phyloP scores from a whole-genome alignment of 495 filamentous ascomycete species.

The Penicillium paradoxum region DNA sequence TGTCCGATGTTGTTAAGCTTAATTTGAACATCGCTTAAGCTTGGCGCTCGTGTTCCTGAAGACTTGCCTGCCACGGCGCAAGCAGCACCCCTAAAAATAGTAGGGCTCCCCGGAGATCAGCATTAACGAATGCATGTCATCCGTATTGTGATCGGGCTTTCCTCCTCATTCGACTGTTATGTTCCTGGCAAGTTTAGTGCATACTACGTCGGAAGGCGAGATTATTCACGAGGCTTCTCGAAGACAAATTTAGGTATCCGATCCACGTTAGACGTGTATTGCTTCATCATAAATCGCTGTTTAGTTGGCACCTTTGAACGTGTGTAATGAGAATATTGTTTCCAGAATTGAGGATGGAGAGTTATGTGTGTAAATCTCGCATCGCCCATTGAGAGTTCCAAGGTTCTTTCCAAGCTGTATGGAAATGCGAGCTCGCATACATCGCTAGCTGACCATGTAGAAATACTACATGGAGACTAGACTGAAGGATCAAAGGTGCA shows the following conservation, averaged over 20 bases:
- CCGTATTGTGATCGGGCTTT: neutral
- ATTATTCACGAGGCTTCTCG: neutral
- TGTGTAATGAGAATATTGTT: too few relatives aligned
- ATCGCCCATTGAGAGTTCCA: too few relatives aligned
- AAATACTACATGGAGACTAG: neutral
- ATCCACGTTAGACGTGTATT: neutral
- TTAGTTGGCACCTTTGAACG: neutral
- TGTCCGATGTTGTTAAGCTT: neutral
- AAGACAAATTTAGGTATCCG: neutral
- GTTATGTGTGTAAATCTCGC: too few relatives aligned
- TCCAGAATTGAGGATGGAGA: neutral
- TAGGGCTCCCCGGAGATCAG: neutral
- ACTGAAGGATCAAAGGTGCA: neutral
- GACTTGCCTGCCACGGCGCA: neutral
- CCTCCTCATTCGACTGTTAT: neutral
- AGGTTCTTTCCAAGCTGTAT: too few relatives aligned
- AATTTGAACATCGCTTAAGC: neutral
- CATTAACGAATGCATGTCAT: neutral
- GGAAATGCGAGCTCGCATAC: too few relatives aligned
- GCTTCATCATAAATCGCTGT: neutral
- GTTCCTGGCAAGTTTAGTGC: neutral
- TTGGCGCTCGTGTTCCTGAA: conserved; percentile 10
- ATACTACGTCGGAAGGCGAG: neutral
- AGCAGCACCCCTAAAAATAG: conserved; percentile 2
- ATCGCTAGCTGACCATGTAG: neutral